Evolutionary conservation across 257 asterid genomes (phyloP), one percentile per base, ranked within the genome.

Genomic region (Solanum bulbocastanum): DNA sequence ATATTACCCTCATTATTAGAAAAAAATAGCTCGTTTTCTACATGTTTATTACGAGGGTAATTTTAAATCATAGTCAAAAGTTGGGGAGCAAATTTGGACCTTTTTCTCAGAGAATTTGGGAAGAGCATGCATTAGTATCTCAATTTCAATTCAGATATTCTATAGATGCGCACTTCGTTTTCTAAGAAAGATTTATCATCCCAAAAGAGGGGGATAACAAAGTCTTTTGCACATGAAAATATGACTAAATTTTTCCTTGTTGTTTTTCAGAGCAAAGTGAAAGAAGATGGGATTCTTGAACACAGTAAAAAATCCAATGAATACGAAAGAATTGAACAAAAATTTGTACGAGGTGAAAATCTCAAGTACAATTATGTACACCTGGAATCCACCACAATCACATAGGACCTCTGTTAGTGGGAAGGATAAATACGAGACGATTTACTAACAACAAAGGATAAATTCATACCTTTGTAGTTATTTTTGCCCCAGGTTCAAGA

Each of bases 131-230:
- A n/a, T 62, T 10, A 62, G 3, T 62, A n/a, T n/a, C 16, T 62
- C 71, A n/a, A 62, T 4, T n/a, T 60, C 30, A 60, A 23, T 23
- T 60, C 15, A 60, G 23, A 60, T 18, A 60, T 2, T 60, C 13
- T n/a, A 4, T 20, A 23, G 15, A 8, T 60, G 5, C 30, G 3
- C 69, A 23, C 69, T 23, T 2, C 30, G 27, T 10, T 5, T 62
- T 23, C 3, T 62, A 10, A 62, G 8, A 62, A 62, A n/a, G 32
- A n/a, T 62, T n/a, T 62, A 62, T 62, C 32, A 62, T 62, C 6
- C 4, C 1, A 62, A n/a, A 62, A 62, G n/a, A 8, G 16, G 6
- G 0, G 2, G n/a, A 62, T 2, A 10, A n/a, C 0, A n/a, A 7
- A 10, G 15, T 62, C 3, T 58, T 7, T 20, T 8, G 30, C 32